phyloP scores from a whole-genome alignment of 352 stramenopile species.

The Globisporangium irregulare region DNA sequence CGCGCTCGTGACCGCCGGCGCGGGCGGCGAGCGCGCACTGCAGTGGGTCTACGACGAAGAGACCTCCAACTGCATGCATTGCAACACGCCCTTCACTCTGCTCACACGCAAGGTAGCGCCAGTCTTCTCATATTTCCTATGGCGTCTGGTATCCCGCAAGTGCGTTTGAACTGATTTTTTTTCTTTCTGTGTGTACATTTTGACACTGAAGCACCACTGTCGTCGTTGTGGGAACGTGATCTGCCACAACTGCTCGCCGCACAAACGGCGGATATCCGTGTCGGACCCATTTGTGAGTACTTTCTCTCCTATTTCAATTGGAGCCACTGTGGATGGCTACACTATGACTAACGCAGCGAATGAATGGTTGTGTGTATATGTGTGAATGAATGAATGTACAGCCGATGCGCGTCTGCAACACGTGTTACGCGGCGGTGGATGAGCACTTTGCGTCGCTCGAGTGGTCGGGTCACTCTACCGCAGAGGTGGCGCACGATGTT shows the following conservation, averaged over 20 bases:
- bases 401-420: constrained; percentile 86
- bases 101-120: constrained; percentile 70
- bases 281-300: constrained; percentile 79
- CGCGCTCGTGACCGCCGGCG: constrained; percentile 26
- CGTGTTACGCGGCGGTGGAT: constrained; percentile 80
- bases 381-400: constrained; percentile 18
- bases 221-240: constrained; percentile 82
- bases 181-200: neutral
- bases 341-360: neutral
- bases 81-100: constrained; percentile 81
- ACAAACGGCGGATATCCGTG: constrained; percentile 79
- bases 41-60: constrained; percentile 87
- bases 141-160: neutral
- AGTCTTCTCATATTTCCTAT: neutral
- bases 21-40: constrained; percentile 50
- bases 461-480: constrained; percentile 75
- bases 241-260: constrained; percentile 83
- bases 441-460: constrained; percentile 83
- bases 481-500: constrained; percentile 36
- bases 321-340: neutral
- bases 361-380: neutral
- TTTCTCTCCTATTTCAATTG: neutral
- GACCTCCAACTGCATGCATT: constrained; percentile 85
- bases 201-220: constrained; percentile 61
- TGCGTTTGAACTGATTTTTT: neutral